These are phyloP conservation scores for Boletus subparvulus DNA, from an alignment of 768 basidiomycete genomes.

Conservation along the genomic window DNA sequence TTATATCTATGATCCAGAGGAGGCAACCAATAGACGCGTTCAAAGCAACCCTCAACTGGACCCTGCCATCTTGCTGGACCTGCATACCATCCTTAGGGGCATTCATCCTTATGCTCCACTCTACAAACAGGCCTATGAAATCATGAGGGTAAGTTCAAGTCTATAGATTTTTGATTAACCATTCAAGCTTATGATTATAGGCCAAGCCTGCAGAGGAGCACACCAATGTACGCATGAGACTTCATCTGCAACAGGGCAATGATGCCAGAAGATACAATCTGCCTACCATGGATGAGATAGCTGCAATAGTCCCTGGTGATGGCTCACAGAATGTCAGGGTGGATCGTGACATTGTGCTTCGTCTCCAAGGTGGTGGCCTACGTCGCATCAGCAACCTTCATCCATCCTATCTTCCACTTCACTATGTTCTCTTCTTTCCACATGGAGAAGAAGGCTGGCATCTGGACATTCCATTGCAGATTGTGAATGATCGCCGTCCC, in stretches of 20 bases:
- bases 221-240: too few species aligned
- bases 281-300: too few species aligned
- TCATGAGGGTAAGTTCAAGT: constrained; percentile 14
- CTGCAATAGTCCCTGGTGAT: too few species aligned
- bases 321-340: too few species aligned
- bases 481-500: not conserved
- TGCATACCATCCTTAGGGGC: constrained; percentile 27
- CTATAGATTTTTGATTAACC: too few species aligned
- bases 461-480: constrained; percentile 14
- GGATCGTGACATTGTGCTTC: too few species aligned
- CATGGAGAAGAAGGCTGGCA: constrained; percentile 41
- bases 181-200: too few species aligned
- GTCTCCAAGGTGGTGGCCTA: constrained; percentile 19
- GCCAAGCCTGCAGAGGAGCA: too few species aligned
- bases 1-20: too few species aligned
- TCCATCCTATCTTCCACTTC: constrained; percentile 37
- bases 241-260: too few species aligned
- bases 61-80: constrained; percentile 14
- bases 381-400: constrained; percentile 35
- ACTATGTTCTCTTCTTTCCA: constrained; percentile 48
- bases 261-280: too few species aligned
- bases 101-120: constrained; percentile 30
- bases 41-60: constrained; percentile 24
- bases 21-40: constrained; percentile 25
- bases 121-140: constrained; percentile 35